These are phyloP conservation scores for Cucurbita moschata DNA, from an alignment of 306 rosid genomes.

Conservation along the genomic window DNA sequence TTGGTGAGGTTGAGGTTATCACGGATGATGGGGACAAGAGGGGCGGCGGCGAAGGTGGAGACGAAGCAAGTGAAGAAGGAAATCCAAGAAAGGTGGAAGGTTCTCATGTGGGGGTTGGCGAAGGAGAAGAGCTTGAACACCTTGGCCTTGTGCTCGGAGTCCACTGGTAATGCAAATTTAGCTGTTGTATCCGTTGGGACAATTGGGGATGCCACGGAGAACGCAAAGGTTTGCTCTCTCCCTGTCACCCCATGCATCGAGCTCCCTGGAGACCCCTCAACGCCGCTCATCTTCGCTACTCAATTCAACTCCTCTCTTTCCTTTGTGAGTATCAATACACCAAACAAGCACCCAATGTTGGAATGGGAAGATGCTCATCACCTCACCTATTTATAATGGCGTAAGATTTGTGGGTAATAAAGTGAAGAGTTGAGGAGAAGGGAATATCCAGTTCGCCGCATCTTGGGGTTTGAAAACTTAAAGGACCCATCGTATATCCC, in stretches of 20 bases:
- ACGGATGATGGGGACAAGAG: slow-evolving; percentile 26
- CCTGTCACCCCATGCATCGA: slow-evolving; percentile 98
- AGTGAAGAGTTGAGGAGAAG: neutral
- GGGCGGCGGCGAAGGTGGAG: slow-evolving; percentile 79
- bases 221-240: slow-evolving; percentile 42
- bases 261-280: slow-evolving; percentile 70
- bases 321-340: no score
- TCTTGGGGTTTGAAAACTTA: slow-evolving; percentile 1
- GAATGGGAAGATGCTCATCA: no score
- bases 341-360: no score
- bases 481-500: slow-evolving; percentile 40
- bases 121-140: slow-evolving; percentile 61
- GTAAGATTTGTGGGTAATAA: neutral
- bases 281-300: neutral
- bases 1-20: slow-evolving; percentile 31
- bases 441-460: slow-evolving; percentile 28
- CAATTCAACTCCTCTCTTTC: no score
- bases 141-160: slow-evolving; percentile 67
- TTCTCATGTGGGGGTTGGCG: slow-evolving; percentile 87
- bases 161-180: slow-evolving; percentile 57
- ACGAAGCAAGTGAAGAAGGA: slow-evolving; percentile 86
- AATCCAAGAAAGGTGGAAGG: slow-evolving; percentile 90
- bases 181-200: slow-evolving; percentile 62
- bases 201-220: slow-evolving; percentile 56
- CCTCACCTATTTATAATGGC: neutral